Base-by-base conservation (phyloP, 2,329 filamentous ascomycete species). In the Pseudofabraea citricarpa region DNA sequence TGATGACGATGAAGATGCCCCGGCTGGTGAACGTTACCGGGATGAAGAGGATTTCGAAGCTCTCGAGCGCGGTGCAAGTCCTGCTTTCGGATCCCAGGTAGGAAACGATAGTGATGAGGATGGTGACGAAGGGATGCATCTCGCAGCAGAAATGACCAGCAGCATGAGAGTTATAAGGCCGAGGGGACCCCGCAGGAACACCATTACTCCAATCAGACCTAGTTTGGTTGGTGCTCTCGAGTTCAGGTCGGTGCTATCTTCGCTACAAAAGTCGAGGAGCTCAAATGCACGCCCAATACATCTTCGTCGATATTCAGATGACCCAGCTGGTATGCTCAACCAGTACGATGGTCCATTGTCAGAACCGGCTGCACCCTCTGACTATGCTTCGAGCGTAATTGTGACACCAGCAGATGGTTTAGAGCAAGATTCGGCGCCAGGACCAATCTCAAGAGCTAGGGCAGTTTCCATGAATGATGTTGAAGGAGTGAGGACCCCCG, bases 171-270 rank as follows among this genome's bases (percentile, higher is more conserved):
- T 97, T 21, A 82, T 81, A 52, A 79, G 89, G 18, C 80, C 87
- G 1, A 70, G 71, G 23, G 73, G 79, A 36, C 74, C 74, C 35
- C 77, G 81, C 50, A 80, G 85, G 52, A 84, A 83, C 51, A 89
- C 88, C 2, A 77, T 90, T 48, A 91, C 83, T 6, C 86, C 90
- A 0, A 96, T 98, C 49, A 78, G 93, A 33, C 91, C 93, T 1
- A 97, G 93, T 69, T 70, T 98, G 36, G 85, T 98, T 3, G 93
- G 93, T 33, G 93, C 88, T 7, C 72, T 98, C 45, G 93, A 98
- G 65, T 98, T 98, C 56, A 79, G 90, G 55, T 91, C 91, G 2
- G 85, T 95, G 3, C 70, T 98, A 36, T 85, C 87, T n/a, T 90
- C 90, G 3, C 68, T 98, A 44, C 83, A 94, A 56, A 86, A 83